Evolutionary conservation across 2,329 filamentous ascomycete genomes (phyloP).

Genomic region (Kalaharituber pfeilii): DNA sequence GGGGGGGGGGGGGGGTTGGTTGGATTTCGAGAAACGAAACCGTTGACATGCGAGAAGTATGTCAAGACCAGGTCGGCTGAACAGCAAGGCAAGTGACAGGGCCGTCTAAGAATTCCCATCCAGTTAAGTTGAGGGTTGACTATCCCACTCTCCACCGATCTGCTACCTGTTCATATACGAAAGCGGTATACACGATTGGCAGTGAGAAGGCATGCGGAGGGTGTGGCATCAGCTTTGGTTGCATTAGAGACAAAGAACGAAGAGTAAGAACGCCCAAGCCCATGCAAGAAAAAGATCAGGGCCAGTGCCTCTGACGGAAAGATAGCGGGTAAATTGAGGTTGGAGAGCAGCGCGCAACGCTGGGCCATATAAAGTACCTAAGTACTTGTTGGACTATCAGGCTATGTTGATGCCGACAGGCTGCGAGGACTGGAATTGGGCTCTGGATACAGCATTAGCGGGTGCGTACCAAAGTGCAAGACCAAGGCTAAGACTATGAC

Average conservation of each 20-base stretch:
- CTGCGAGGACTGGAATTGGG: background rate
- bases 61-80: background rate
- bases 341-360: background rate
- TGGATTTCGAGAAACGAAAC: background rate
- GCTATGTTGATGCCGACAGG: background rate
- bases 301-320: background rate
- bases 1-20: too few species aligned
- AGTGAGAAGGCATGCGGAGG: too few species aligned
- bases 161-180: too few species aligned
- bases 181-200: too few species aligned
- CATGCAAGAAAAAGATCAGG: background rate
- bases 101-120: background rate
- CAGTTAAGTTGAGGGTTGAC: too few species aligned
- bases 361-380: background rate
- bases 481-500: background rate
- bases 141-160: background rate
- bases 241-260: background rate
- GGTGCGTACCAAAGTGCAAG: background rate
- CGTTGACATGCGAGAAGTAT: background rate
- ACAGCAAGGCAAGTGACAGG: background rate
- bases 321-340: background rate
- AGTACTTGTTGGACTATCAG: background rate
- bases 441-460: background rate
- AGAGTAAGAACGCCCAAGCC: background rate
- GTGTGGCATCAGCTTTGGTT: background rate